Evolutionary conservation across 441 rosid species (phyloP).

Genomic region (Mallotus japonicus): DNA sequence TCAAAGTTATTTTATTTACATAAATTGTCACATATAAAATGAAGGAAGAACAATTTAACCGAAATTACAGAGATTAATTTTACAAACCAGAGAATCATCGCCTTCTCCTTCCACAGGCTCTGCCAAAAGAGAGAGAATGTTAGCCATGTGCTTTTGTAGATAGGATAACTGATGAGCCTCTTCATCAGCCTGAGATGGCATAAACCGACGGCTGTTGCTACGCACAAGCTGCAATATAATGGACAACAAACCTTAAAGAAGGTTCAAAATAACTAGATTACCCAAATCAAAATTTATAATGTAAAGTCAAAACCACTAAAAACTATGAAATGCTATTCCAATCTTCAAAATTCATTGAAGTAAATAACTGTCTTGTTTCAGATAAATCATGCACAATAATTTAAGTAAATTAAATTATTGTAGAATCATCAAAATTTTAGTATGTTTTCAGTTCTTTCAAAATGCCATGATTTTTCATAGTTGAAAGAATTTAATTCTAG

Average conservation of each 20-base stretch:
- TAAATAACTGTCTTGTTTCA: not conserved
- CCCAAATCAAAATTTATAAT: not conserved
- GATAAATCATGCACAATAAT: too few relatives aligned
- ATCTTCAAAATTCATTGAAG: conserved; percentile 3
- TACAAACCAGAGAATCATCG: conserved; percentile 85
- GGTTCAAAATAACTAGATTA: conserved; percentile 10
- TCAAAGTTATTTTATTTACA: not conserved
- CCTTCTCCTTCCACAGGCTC: conserved; percentile 87
- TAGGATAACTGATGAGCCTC: conserved; percentile 96
- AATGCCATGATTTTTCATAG: too few relatives aligned
- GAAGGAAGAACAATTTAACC: not conserved
- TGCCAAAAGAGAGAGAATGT: conserved; percentile 79
- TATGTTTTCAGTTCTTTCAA: not conserved
- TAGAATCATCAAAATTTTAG: not conserved
- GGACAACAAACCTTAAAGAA: conserved; percentile 21
- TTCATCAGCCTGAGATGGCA: conserved; percentile 98
- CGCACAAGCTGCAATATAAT: conserved; percentile 78
- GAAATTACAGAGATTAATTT: conserved; percentile 20
- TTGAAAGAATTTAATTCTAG: too few relatives aligned
- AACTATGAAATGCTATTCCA: not conserved
- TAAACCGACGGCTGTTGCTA: conserved; percentile 92
- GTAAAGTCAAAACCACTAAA: not conserved
- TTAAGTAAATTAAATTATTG: not conserved
- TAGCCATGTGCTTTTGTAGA: conserved; percentile 88
- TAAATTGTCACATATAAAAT: not conserved